These are phyloP conservation scores for Scytalidium lignicola DNA, from an alignment of 2,329 filamentous ascomycete genomes.

Conservation along the genomic window DNA sequence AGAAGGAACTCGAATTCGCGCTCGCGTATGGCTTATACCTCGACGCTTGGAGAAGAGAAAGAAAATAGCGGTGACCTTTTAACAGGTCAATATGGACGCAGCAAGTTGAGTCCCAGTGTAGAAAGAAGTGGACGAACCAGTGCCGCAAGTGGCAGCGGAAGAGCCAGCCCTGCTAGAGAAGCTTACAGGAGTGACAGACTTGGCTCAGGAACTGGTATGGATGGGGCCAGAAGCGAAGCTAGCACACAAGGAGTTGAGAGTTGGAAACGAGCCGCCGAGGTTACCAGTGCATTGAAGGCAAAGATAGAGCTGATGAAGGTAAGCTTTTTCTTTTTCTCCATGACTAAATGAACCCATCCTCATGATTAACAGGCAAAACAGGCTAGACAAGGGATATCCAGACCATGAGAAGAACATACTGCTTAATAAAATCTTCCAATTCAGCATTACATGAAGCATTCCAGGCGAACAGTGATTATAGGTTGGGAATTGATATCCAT, in stretches of 20 bases:
- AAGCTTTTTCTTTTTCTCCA: slow-evolving; percentile 14
- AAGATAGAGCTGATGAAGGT: slow-evolving; percentile 98
- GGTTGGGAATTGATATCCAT: not conserved
- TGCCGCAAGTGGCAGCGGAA: slow-evolving; percentile 27
- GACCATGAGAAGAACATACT: slow-evolving; percentile 28
- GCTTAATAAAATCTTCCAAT: not conserved
- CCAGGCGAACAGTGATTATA: not conserved
- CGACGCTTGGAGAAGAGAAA: slow-evolving; percentile 68
- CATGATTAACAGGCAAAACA: slow-evolving; percentile 15
- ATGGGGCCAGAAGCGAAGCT: slow-evolving; percentile 27
- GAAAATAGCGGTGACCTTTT: slow-evolving; percentile 56
- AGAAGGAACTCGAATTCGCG: slow-evolving; percentile 19
- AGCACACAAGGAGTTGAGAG: slow-evolving; percentile 68
- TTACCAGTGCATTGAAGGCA: slow-evolving; percentile 94
- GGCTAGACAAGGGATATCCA: slow-evolving; percentile 47
- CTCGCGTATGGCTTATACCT: slow-evolving; percentile 51
- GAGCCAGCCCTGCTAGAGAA: slow-evolving; percentile 23
- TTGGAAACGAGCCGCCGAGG: slow-evolving; percentile 95
- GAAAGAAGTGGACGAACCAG: slow-evolving; percentile 24
- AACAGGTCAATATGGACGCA: slow-evolving; percentile 21
- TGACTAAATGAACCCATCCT: slow-evolving; percentile 4
- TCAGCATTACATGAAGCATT: not conserved
- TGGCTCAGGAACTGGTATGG: slow-evolving; percentile 25
- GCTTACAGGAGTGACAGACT: slow-evolving; percentile 20
- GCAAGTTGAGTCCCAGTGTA: slow-evolving; percentile 21